Evolutionary conservation across 2,329 filamentous ascomycete genomes (phyloP), one percentile per base, ranked within the genome.

Genomic region (Sphaceloma murrayae): DNA sequence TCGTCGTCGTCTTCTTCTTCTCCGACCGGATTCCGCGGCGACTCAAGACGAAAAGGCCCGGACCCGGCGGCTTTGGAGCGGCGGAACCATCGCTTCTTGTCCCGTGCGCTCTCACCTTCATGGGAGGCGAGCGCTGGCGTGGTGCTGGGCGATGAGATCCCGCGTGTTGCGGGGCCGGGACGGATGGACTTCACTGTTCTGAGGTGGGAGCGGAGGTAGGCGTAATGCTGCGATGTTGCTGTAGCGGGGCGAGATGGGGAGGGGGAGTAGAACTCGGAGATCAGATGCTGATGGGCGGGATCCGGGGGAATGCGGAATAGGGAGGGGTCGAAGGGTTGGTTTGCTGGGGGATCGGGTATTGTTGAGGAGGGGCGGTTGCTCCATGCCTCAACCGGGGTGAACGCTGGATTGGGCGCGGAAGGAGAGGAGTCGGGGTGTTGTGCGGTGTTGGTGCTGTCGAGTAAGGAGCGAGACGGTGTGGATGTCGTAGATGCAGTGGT

Each of bases 191-290:
- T 26, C 30, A 40, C 16, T 14, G 6, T 17, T 13, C 30, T 19
- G 36, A 40, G 36, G 36, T 40, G 36, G 36, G 36, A 16, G 36
- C 36, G 36, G 36, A 40, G 36, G 24, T 27, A 40, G 36, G 24
- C 16, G 36, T 40, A 40, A 26, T 40, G 36, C 14, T 40, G n/a
- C 4, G 16, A 24, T 26, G 36, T 16, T 2, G 34, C n/a, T 5
- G 17, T 16, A 18, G 33, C 5, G 8, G 17, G 14, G 16, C 16
- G 36, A 30, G 33, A 18, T n/a, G 10, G 34, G 34, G 19, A n/a
- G 34, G 18, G n/a, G 22, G 36, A 40, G 36, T 27, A 40, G 36
- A 40, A 40, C 16, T 40, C 36, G 22, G 22, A 16, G 36, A 40
- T 26, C 5, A 40, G 36, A 22, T 40, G 36, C 11, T 22, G 22